phyloP scores from a whole-genome alignment of 768 basidiomycete genomes.

The Phanerodontia chrysosporium region DNA sequence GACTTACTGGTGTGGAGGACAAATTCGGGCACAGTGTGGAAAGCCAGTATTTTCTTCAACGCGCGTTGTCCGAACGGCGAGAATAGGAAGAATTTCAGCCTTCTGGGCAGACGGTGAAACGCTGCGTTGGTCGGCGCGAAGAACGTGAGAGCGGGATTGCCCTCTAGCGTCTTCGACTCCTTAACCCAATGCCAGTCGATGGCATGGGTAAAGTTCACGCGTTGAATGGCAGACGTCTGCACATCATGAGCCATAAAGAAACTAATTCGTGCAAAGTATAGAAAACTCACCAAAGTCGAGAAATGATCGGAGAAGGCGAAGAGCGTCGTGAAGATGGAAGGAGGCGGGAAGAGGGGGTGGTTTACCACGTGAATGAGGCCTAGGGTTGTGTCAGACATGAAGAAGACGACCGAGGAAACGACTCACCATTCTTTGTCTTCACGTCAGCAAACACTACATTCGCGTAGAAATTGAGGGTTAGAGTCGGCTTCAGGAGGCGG shows the following conservation, averaged over 20 bases:
- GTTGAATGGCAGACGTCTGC: slow-evolving; percentile 56
- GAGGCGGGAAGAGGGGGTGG: slow-evolving; percentile 53
- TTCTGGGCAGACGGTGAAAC: slow-evolving; percentile 44
- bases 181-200: slow-evolving; percentile 42
- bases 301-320: slow-evolving; percentile 41
- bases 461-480: slow-evolving; percentile 44
- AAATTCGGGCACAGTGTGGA: slow-evolving; percentile 49
- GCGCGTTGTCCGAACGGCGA: slow-evolving; percentile 51
- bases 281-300: slow-evolving; percentile 42
- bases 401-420: not conserved
- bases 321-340: slow-evolving; percentile 44
- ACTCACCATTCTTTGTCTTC: slow-evolving; percentile 47
- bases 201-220: slow-evolving; percentile 39
- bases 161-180: slow-evolving; percentile 29
- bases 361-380: slow-evolving; percentile 51
- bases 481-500: slow-evolving; percentile 19
- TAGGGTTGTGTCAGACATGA: slow-evolving; percentile 15
- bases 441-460: slow-evolving; percentile 39
- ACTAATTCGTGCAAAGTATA: not conserved
- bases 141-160: slow-evolving; percentile 43
- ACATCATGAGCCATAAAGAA: not conserved
- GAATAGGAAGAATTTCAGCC: slow-evolving; percentile 52
- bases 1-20: slow-evolving; percentile 47
- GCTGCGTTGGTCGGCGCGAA: slow-evolving; percentile 53
- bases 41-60: slow-evolving; percentile 52